phyloP scores from a whole-genome alignment of 495 filamentous ascomycete species.

The Penicillium antarcticum region DNA sequence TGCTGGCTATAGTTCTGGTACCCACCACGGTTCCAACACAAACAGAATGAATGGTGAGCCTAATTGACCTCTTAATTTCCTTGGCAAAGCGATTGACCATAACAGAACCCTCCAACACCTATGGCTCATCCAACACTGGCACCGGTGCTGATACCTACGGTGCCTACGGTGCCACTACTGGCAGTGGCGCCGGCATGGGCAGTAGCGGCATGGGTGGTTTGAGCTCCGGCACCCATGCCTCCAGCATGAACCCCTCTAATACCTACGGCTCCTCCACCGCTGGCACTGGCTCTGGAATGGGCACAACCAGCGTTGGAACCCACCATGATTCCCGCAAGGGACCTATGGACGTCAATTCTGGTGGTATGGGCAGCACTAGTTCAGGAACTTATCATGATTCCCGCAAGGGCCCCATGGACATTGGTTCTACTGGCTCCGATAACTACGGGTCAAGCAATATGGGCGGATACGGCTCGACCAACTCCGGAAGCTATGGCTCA shows the following conservation, averaged over 20 bases:
- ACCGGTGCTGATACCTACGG: constrained; percentile 7
- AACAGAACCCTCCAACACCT: no score
- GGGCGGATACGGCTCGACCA: constrained; percentile 4
- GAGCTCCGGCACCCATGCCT: background rate
- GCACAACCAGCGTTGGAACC: constrained; percentile 14
- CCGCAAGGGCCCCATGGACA: background rate
- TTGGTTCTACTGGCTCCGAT: background rate
- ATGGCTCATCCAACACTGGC: background rate
- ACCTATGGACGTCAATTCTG: background rate
- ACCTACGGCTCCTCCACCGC: constrained; percentile 4
- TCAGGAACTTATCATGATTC: constrained; percentile 2
- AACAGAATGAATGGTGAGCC: no score
- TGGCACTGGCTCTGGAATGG: constrained; percentile 1
- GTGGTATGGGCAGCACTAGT: constrained; percentile 15
- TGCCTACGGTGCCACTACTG: constrained; percentile 17
- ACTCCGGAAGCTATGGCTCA: constrained; percentile 15
- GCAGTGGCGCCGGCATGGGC: constrained; percentile 6
- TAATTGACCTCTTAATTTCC: no score
- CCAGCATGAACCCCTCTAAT: background rate
- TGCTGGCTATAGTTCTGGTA: background rate
- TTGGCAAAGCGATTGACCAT: no score
- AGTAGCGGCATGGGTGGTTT: background rate
- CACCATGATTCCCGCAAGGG: background rate
- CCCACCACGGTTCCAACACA: background rate
- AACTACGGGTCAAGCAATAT: constrained; percentile 2